Base-by-base conservation (phyloP, 192 early-diverging fungal species). In the Linnemannia exigua region DNA sequence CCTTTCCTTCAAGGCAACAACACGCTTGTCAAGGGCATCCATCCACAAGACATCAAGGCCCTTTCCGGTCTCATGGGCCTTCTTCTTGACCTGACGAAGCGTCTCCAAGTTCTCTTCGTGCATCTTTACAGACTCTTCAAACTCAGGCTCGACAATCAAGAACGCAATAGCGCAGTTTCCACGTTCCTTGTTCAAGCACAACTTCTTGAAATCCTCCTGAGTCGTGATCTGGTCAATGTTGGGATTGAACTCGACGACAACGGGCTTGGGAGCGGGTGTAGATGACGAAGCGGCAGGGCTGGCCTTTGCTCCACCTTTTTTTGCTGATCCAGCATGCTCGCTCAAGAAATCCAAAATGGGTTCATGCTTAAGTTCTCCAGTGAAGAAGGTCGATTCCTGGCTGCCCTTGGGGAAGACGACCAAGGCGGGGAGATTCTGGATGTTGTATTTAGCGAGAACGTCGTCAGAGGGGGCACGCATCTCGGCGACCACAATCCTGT, bases 401-500 rank as follows among this genome's bases (percentile, higher is more conserved):
- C 87, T 87, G 11, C 82, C 82, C 37, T 90, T 91, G 25, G 93
- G 79, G 68, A 96, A 91, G 5, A 96, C 89, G 7, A 95, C 48
- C 38, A 97, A 84, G 0, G 93, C 90, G 11, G 98, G 98, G 41
- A 95, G 91, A 9, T 70, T 81, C 1, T 89, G 79, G 9, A 97
- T 80, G 37, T 92, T 90, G 63, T 94, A 90, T 48, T 89, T 90
- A 11, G 90, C 89, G 38, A 94, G 31, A 31, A 92, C 76, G 3
- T 87, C 87, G 50, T 81, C 77, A 25, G 90, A 92, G 1, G 93
- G 87, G 14, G 89, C 81, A 41, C 90, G 88, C 20, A 96, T 92
- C 67, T 96, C 95, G 1, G 94, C 97, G 72, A 98, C 92, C 33
- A 89, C 52, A 78, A 98, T 87, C 31, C 91, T 90, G 76, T 92